A percentile compares a stretch with the other conserved stretches of the same genome.
These are phyloP conservation scores for Kondoa subrosea DNA, from an alignment of 768 basidiomycete species.

Conservation along the genomic window DNA sequence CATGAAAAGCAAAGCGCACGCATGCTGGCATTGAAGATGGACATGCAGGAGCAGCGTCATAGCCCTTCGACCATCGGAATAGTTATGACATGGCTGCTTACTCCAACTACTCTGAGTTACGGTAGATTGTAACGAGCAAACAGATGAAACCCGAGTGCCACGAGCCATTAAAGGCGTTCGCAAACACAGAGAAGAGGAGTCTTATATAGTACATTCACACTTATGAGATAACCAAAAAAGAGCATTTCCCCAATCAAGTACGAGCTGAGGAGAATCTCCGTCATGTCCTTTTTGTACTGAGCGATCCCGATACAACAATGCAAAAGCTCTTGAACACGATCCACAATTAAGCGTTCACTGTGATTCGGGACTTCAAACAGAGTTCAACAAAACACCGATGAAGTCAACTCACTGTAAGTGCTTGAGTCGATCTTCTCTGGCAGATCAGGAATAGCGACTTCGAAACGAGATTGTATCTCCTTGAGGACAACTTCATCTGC, in stretches of 20 bases:
- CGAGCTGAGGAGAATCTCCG: neutral
- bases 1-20: no score
- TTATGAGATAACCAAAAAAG: neutral
- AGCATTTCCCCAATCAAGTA: no score
- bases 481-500: constrained; percentile 85
- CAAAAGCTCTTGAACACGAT: neutral
- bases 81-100: no score
- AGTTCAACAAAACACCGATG: neutral
- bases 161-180: neutral
- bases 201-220: neutral
- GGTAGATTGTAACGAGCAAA: no score
- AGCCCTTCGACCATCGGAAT: no score
- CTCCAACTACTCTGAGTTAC: no score
- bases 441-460: constrained; percentile 87
- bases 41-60: no score
- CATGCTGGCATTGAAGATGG: no score
- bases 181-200: neutral
- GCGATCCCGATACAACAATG: neutral
- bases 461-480: constrained; percentile 87
- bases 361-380: neutral
- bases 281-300: neutral
- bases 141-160: neutral
- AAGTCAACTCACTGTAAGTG: constrained; percentile 56
- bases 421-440: constrained; percentile 87
- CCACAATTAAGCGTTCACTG: constrained; percentile 20